Base-by-base conservation (phyloP, 768 basidiomycete genomes). In the Termitomyces sp. region DNA sequence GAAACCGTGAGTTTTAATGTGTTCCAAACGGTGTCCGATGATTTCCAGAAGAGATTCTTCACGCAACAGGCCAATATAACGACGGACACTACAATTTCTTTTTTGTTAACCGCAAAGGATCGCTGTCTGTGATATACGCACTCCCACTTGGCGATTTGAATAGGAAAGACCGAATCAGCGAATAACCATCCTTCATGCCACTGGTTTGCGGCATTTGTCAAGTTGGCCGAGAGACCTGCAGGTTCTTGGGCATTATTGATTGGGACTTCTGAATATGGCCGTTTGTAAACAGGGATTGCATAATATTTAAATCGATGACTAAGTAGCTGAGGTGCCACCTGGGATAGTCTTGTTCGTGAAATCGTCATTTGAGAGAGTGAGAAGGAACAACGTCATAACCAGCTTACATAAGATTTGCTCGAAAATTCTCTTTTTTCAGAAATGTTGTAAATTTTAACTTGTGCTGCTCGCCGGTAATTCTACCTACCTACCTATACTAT, bases 111-210 rank as follows among this genome's bases (percentile, higher is more conserved):
- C 59, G 47, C 51, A 42, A 46, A 20, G 20, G 47, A 6, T 56
- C 46, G 20, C 16, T 36, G 47, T 48, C 5, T 34, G 27, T 5
- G 56, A 48, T n/a, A 20, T 53, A 77, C 87, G 62, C 66, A 91
- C 88, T 93, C 91, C 85, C 87, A 88, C 57, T 76, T 68, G 7
- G 81, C 88, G 27, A 91, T 70, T 58, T 83, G 81, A 33, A 91
- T 78, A 0, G 91, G 92, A 69, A 92, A 92, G 34, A 93, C 81
- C 1, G 88, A 88, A 65, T 91, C 88, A 45, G 92, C 74, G 66
- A 85, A 93, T 27, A 93, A 69, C 80, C 85, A 88, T 40, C 55
- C 64, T 56, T 62, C 53, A 42, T 40, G 60, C 34, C 26, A 26
- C 6, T 56, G 45, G 54, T 49, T 48, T 43, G 51, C 3, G 37